phyloP scores from a whole-genome alignment of 2,329 filamentous ascomycete species.

The Aspergillus sp. region DNA sequence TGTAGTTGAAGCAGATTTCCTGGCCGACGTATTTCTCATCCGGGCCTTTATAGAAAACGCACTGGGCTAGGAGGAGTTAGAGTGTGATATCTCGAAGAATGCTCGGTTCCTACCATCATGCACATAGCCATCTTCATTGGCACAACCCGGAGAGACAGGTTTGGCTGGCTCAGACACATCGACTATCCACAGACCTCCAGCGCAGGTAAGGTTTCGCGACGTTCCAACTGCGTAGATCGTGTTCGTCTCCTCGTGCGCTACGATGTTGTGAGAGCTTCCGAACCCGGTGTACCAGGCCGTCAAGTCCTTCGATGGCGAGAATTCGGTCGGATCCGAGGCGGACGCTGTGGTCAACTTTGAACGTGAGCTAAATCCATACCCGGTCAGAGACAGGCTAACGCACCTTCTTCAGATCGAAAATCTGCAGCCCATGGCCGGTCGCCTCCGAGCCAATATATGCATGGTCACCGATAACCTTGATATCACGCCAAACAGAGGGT shows the following conservation, averaged over 20 bases:
- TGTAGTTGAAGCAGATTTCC: conserved; percentile 24
- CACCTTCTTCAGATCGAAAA: conserved; percentile 22
- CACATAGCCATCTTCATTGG: conserved; percentile 20
- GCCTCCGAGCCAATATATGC: conserved; percentile 21
- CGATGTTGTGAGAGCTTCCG: conserved; percentile 22
- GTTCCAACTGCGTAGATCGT: conserved; percentile 21
- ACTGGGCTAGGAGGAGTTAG: conserved; percentile 14
- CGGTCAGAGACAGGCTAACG: background rate
- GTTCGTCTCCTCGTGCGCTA: conserved; percentile 18
- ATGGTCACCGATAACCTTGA: conserved; percentile 20
- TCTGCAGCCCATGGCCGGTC: conserved; percentile 16
- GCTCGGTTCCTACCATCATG: conserved; percentile 13
- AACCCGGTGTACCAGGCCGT: conserved; percentile 19
- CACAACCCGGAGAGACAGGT: conserved; percentile 18
- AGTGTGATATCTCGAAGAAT: no score
- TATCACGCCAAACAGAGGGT: conserved; percentile 15
- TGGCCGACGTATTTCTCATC: conserved; percentile 14
- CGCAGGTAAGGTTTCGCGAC: conserved; percentile 12
- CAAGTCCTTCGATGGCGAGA: conserved; percentile 11
- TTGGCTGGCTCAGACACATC: conserved; percentile 20
- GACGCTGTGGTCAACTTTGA: background rate
- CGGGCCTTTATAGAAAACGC: conserved; percentile 19
- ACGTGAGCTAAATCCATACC: background rate
- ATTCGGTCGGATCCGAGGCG: conserved; percentile 10
- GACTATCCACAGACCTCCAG: conserved; percentile 20